Base-by-base conservation (phyloP, 2,329 filamentous ascomycete species). In the Colletotrichum tropicale region DNA sequence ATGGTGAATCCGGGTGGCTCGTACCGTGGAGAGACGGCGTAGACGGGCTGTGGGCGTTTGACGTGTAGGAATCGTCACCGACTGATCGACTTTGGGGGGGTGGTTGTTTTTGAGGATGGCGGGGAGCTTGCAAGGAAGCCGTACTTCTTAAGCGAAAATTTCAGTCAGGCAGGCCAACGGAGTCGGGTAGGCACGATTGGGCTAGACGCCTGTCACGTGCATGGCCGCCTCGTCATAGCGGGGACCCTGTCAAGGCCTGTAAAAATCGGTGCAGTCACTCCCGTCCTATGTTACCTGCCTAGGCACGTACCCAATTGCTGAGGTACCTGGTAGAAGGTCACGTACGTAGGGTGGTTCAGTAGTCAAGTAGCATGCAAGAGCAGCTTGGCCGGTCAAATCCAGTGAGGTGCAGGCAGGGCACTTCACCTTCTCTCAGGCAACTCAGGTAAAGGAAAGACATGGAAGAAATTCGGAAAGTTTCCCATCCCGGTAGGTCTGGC, bases 61-160 rank as follows among this genome's bases (percentile, higher is more conserved):
- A 83, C 74, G 73, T 75, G 81, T 81, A 80, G 81, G 79, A 80
- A 84, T 82, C 81, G 84, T 84, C 78, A 80, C 79, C 78, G 81
- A 83, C 79, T 76, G 81, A 82, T 83, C 82, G 80, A 83, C 82
- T 80, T 83, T 81, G 81, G 85, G 83, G 66, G 70, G 75, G 61
- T 73, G 64, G 52, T 61, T 86, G 74, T 76, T 86, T 86, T 85
- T 85, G 83, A 84, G 83, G 82, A 83, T 82, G 83, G 85, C 85
- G 84, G 84, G 84, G 84, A 85, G 78, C 82, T 83, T 82, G 82
- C 80, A 82, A 82, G 82, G 82, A 80, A 80, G 79, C 80, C 80
- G 64, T 60, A 75, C 64, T 75, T 75, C 73, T 75, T 81, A 82
- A 83, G 84, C 83, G 84, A 86, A 87, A 87, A 87, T 84, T 85